These are phyloP conservation scores for Candida glucosophila DNA, from an alignment of 1,139 yeast genomes.

Conservation along the genomic window DNA sequence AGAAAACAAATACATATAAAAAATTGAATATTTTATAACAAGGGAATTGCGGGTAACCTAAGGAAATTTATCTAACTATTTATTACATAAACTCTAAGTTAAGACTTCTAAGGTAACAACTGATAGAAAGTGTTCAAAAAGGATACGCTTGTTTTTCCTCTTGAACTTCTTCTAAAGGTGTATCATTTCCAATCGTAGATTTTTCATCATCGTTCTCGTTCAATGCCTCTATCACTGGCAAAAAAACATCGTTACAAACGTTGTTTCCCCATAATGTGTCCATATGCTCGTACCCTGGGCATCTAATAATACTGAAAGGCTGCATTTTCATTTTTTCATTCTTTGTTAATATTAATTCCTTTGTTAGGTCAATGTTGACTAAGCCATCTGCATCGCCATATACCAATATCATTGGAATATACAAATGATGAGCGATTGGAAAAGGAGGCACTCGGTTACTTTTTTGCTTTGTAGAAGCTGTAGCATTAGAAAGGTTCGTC, in stretches of 20 bases:
- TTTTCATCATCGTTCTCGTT: slow-evolving; percentile 2
- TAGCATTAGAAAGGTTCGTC: slow-evolving; percentile 15
- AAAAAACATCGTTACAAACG: slow-evolving; percentile 22
- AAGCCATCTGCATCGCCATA: slow-evolving; percentile 35
- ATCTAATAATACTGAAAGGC: slow-evolving; percentile 14
- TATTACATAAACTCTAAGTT: too few relatives aligned
- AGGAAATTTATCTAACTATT: too few relatives aligned
- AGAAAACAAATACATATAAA: slow-evolving; percentile 8
- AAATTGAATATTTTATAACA: slow-evolving; percentile 5
- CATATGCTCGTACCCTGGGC: slow-evolving; percentile 27
- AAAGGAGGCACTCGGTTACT: slow-evolving; percentile 50
- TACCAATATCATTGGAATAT: slow-evolving; percentile 33
- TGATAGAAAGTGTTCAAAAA: too few relatives aligned
- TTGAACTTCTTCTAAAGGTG: too few relatives aligned
- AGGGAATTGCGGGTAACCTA: slow-evolving; percentile 6
- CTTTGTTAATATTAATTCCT: slow-evolving; percentile 15
- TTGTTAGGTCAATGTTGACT: slow-evolving; percentile 30
- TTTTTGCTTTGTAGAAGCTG: slow-evolving; percentile 14
- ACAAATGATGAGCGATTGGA: slow-evolving; percentile 35
- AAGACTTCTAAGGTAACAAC: too few relatives aligned
- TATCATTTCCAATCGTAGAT: neutral
- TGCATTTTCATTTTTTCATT: slow-evolving; percentile 18
- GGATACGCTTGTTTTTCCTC: too few relatives aligned
- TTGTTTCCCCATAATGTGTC: slow-evolving; percentile 26
- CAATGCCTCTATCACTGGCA: slow-evolving; percentile 8